These are phyloP conservation scores for Trametes sanguinea DNA, from an alignment of 768 basidiomycete genomes.

Conservation along the genomic window DNA sequence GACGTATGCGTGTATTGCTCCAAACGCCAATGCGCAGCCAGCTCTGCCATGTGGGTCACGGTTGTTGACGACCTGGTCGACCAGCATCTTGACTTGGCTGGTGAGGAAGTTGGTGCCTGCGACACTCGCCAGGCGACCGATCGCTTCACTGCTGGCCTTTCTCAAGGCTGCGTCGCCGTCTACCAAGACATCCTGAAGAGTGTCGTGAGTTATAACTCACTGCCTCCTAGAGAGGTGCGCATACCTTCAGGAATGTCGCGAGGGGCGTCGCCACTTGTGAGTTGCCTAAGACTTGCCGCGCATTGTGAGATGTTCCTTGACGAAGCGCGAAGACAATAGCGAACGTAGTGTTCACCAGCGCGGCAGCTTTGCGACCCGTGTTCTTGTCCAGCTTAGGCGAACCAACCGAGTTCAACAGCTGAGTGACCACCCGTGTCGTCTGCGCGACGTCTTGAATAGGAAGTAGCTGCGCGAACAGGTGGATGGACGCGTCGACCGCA, in stretches of 20 bases:
- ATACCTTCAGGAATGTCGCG: constrained; percentile 77
- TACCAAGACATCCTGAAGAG: constrained; percentile 67
- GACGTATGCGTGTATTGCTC: constrained; percentile 87
- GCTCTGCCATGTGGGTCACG: constrained; percentile 91
- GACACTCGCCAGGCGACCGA: constrained; percentile 84
- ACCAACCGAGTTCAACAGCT: constrained; percentile 63
- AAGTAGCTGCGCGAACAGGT: constrained; percentile 78
- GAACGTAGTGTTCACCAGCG: constrained; percentile 75
- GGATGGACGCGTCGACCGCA: constrained; percentile 87
- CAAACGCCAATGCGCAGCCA: constrained; percentile 91
- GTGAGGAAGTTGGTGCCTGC: constrained; percentile 85
- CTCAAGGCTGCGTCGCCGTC: constrained; percentile 81
- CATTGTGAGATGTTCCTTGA: constrained; percentile 49
- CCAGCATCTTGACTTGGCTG: constrained; percentile 83
- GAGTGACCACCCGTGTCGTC: constrained; percentile 53
- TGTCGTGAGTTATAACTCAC: constrained; percentile 9
- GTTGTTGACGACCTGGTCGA: constrained; percentile 93
- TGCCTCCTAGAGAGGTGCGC: constrained; percentile 12
- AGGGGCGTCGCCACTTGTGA: constrained; percentile 60
- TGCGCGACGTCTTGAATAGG: constrained; percentile 72
- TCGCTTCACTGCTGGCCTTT: constrained; percentile 79
- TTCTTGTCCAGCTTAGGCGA: constrained; percentile 87
- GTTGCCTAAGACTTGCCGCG: constrained; percentile 65
- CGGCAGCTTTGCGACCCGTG: constrained; percentile 81
- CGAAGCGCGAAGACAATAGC: constrained; percentile 74